phyloP scores from a whole-genome alignment of 2,329 filamentous ascomycete genomes.

The Stachybotrys chlorohalonatus region DNA sequence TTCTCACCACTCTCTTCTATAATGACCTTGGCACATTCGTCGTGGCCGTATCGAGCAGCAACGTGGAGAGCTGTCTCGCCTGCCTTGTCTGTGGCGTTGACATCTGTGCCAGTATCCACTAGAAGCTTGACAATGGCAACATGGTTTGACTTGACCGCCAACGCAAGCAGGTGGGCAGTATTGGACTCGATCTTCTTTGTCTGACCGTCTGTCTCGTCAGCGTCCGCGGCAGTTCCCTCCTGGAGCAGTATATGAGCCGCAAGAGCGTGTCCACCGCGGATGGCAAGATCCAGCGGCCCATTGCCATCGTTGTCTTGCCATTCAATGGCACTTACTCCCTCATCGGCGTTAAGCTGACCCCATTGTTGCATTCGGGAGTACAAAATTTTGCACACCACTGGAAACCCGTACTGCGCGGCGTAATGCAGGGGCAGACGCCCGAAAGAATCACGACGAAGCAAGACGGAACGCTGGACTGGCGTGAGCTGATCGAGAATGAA shows the following conservation, averaged over 20 bases:
- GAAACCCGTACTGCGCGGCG: conserved; percentile 88
- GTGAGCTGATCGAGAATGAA: conserved; percentile 60
- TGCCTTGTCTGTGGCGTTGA: conserved; percentile 85
- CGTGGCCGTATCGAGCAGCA: conserved; percentile 80
- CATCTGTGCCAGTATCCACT: conserved; percentile 80
- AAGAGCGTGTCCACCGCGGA: conserved; percentile 80
- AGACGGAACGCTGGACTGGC: conserved; percentile 55
- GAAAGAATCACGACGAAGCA: conserved; percentile 65
- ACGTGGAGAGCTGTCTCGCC: conserved; percentile 90
- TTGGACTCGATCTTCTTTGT: conserved; percentile 62
- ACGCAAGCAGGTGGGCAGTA: conserved; percentile 76
- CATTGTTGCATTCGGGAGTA: conserved; percentile 85
- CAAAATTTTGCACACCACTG: conserved; percentile 79
- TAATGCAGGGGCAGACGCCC: conserved; percentile 86
- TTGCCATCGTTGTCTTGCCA: conserved; percentile 94
- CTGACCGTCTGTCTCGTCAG: conserved; percentile 50
- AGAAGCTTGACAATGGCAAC: conserved; percentile 76
- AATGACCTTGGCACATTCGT: conserved; percentile 69
- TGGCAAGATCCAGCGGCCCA: conserved; percentile 83
- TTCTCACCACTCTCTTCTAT: conserved; percentile 61
- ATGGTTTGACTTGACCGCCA: conserved; percentile 85
- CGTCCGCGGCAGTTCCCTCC: conserved; percentile 67
- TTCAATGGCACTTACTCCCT: conserved; percentile 75
- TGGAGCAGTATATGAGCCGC: conserved; percentile 76
- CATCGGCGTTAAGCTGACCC: conserved; percentile 73